phyloP scores from a whole-genome alignment of 495 filamentous ascomycete genomes.

The Penicillium paradoxum region DNA sequence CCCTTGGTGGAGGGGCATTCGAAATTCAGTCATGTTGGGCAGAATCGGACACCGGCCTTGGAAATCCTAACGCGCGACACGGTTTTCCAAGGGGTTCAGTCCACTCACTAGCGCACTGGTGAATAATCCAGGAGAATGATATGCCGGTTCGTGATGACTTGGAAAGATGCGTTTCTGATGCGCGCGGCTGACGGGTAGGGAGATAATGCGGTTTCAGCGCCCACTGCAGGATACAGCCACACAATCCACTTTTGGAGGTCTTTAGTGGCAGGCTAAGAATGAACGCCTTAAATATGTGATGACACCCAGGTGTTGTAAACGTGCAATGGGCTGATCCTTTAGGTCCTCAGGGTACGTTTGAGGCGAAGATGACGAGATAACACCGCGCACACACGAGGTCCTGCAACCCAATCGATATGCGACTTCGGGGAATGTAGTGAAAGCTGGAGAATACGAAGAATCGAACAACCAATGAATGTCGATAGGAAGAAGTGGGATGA shows the following conservation, averaged over 20 bases:
- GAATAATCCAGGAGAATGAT: background rate
- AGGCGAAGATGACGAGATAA: constrained; percentile 1
- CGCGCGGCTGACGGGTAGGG: constrained; percentile 20
- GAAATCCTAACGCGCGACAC: constrained; percentile 8
- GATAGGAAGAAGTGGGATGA: background rate
- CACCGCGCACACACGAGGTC: background rate
- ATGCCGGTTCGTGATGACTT: background rate
- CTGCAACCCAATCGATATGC: background rate
- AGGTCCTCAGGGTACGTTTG: constrained; percentile 3
- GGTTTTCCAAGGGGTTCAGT: background rate
- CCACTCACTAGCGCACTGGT: constrained; percentile 4
- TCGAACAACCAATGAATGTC: background rate
- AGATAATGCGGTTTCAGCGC: constrained; percentile 22
- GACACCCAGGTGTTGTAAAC: background rate
- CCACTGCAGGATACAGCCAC: constrained; percentile 15
- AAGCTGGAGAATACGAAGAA: background rate
- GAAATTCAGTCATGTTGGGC: constrained; percentile 43
- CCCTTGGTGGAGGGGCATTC: constrained; percentile 36
- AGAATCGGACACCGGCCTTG: constrained; percentile 30
- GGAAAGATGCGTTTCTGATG: constrained; percentile 13
- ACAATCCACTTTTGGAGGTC: background rate
- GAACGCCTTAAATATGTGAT: background rate
- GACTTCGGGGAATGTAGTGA: background rate
- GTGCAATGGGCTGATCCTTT: constrained; percentile 11
- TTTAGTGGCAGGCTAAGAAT: constrained; percentile 7